A percentile compares a stretch with the other conserved stretches of the same genome.
Conservation (phyloP, 805 yeast genomes). For the Yarrowia sp. region DNA sequence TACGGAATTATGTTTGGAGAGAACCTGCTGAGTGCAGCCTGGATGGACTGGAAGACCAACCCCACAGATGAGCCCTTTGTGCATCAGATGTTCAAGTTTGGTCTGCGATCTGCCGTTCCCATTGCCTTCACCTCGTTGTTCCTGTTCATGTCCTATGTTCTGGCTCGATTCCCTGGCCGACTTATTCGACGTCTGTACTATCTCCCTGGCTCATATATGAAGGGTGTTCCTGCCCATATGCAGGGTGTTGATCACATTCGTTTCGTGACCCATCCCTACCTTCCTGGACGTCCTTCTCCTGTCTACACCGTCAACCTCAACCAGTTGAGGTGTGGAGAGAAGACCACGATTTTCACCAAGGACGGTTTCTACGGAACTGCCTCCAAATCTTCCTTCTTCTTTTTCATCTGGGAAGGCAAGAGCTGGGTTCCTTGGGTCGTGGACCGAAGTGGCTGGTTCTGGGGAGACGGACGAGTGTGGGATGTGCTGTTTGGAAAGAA, state of each 20-base stretch:
- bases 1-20: constrained; percentile 56
- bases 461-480: constrained; percentile 88
- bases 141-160: constrained; percentile 45
- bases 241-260: constrained; percentile 48
- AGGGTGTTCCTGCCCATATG: constrained; percentile 24
- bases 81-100: constrained; percentile 42
- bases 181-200: constrained; percentile 74
- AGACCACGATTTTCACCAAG: constrained; percentile 78
- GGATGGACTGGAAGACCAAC: constrained; percentile 53
- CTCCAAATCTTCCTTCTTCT: constrained; percentile 70
- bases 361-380: constrained; percentile 83
- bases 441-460: constrained; percentile 83
- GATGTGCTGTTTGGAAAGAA: constrained; percentile 82
- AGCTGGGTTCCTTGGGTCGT: constrained; percentile 65
- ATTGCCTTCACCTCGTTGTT: constrained; percentile 41
- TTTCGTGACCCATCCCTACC: constrained; percentile 70
- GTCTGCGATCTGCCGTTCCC: constrained; percentile 42
- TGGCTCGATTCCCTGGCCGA: constrained; percentile 62
- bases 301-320: constrained; percentile 64
- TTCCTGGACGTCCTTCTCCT: constrained; percentile 77
- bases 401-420: constrained; percentile 61
- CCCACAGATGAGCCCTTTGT: constrained; percentile 45
- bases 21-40: constrained; percentile 53
- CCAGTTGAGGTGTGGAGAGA: constrained; percentile 53
- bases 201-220: constrained; percentile 47